phyloP scores from a whole-genome alignment of 2,329 filamentous ascomycete species.

The Scorias spongiosa region DNA sequence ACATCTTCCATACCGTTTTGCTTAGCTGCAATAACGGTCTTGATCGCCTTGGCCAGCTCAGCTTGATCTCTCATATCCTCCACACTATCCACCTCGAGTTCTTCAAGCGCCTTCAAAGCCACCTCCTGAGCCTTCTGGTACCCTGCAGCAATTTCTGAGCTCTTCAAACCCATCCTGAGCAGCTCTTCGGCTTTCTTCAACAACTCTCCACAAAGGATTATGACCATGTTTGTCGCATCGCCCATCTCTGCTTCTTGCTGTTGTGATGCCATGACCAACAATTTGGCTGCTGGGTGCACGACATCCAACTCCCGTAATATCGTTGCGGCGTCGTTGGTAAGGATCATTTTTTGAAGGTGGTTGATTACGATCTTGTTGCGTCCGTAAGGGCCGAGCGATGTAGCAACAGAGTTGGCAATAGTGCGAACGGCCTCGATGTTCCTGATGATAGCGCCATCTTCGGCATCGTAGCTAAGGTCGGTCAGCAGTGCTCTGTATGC shows the following conservation, averaged over 20 bases:
- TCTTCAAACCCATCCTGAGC: slow-evolving; percentile 91
- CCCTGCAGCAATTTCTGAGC: slow-evolving; percentile 89
- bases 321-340: slow-evolving; percentile 93
- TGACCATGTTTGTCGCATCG: slow-evolving; percentile 94
- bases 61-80: slow-evolving; percentile 64
- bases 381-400: slow-evolving; percentile 89
- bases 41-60: slow-evolving; percentile 87
- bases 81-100: slow-evolving; percentile 75
- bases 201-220: slow-evolving; percentile 86
- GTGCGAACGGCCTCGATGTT: slow-evolving; percentile 98
- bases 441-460: slow-evolving; percentile 95
- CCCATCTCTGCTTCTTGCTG: slow-evolving; percentile 99
- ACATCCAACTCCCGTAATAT: slow-evolving; percentile 96
- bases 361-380: slow-evolving; percentile 99
- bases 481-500: no score
- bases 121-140: slow-evolving; percentile 91
- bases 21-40: slow-evolving; percentile 91
- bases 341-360: slow-evolving; percentile 98
- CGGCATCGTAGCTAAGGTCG: slow-evolving; percentile 70
- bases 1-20: slow-evolving; percentile 88
- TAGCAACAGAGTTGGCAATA: slow-evolving; percentile 91
- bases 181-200: slow-evolving; percentile 95
- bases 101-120: slow-evolving; percentile 69
- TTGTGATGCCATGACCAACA: slow-evolving; percentile 96
- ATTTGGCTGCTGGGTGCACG: slow-evolving; percentile 92